Conservation (phyloP, 768 basidiomycete species). For the Filobasidium wieringae region DNA sequence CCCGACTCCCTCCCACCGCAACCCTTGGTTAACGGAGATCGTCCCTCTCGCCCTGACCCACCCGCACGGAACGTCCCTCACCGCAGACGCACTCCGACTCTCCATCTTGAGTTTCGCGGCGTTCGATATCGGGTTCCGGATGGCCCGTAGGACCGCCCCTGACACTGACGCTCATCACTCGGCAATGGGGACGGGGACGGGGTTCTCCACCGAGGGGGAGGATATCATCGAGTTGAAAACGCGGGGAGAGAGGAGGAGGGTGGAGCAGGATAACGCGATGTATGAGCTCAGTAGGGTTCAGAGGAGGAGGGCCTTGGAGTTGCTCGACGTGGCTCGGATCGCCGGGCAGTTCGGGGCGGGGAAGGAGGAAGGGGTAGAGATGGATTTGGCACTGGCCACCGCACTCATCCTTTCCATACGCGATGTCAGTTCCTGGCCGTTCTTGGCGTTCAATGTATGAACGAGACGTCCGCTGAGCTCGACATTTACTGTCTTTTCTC, state of each 20-base stretch:
- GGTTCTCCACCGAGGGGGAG: not conserved
- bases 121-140: constrained; percentile 19
- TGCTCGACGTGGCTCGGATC: constrained; percentile 2
- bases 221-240: no score
- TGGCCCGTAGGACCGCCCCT: not conserved
- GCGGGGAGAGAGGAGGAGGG: not conserved
- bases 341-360: constrained; percentile 3
- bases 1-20: not conserved
- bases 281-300: constrained; percentile 12
- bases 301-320: constrained; percentile 6
- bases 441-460: no score
- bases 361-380: not conserved
- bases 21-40: constrained; percentile 18
- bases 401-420: constrained; percentile 15
- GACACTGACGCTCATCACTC: no score
- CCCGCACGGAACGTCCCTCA: constrained; percentile 44
- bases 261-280: constrained; percentile 13
- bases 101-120: constrained; percentile 17
- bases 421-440: constrained; percentile 16
- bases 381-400: constrained; percentile 16
- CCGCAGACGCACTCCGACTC: constrained; percentile 18
- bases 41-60: constrained; percentile 13
- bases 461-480: no score
- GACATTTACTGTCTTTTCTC: not conserved
- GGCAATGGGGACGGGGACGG: not conserved